Conservation (phyloP, 2,329 filamentous ascomycete species). For the Colletotrichum acutatum region DNA sequence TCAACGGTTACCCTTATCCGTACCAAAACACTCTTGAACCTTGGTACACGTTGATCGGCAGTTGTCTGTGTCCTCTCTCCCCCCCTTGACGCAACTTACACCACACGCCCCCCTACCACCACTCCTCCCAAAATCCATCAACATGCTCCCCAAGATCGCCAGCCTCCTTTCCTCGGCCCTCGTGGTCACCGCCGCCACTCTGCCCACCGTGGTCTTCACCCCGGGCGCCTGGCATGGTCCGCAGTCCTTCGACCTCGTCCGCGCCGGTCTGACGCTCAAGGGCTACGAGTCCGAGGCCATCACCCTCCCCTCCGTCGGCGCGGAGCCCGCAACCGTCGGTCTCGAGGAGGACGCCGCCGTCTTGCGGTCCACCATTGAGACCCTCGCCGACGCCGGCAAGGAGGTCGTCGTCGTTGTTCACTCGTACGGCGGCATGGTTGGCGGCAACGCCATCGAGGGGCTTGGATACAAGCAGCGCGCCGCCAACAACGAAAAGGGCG, state of each 20-base stretch:
- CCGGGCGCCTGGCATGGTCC: conserved; percentile 53
- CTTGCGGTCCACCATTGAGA: conserved; percentile 41
- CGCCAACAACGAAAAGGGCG: conserved; percentile 46
- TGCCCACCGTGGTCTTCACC: conserved; percentile 47
- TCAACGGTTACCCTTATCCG: not conserved
- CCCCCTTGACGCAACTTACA: not conserved
- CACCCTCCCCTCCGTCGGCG: conserved; percentile 46
- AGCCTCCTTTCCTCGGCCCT: conserved; percentile 39
- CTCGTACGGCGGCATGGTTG: conserved; percentile 56
- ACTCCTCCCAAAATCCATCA: not conserved
- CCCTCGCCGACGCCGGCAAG: conserved; percentile 48
- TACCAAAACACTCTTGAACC: not conserved
- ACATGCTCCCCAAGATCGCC: conserved; percentile 20
- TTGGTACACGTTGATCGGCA: conserved; percentile 17
- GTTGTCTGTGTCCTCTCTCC: not conserved
- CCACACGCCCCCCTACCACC: conserved; percentile 1
- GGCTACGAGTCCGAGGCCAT: conserved; percentile 47
- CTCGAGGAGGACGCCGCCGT: conserved; percentile 45
- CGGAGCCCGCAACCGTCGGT: conserved; percentile 41
- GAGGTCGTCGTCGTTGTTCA: conserved; percentile 55
- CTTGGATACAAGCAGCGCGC: conserved; percentile 47
- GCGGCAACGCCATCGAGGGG: conserved; percentile 49
- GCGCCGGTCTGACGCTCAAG: conserved; percentile 42
- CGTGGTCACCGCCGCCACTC: conserved; percentile 17
- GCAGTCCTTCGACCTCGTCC: conserved; percentile 43